Base-by-base conservation (phyloP, 805 yeast species). In the Candida wancherniae region DNA sequence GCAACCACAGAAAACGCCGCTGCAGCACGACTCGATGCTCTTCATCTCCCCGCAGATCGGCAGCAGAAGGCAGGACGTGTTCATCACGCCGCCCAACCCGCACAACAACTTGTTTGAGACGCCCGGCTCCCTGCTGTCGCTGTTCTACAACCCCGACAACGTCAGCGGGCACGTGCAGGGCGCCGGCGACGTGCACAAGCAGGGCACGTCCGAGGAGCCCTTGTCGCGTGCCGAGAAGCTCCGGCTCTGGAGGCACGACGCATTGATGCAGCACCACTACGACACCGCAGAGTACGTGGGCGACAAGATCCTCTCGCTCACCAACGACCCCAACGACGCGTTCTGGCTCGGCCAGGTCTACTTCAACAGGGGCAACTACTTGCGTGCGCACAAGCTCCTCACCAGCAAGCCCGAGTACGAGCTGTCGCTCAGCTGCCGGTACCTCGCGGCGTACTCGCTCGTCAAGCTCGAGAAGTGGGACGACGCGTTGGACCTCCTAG, bases 271-370 rank as follows among this genome's bases (percentile, higher is more conserved):
- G 47, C 97, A 88, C 53, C 94, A 87, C 40, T 84, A 84, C 55
- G 70, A 71, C 25, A 85, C 97, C 0, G 97, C 97, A 0, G 90
- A 82, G 47, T 86, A 78, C 52, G 73, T 92, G 16, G 97, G 95
- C 10, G 95, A 92, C 59, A 90, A 88, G 48, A 84, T 92, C 6
- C 69, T 85, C 24, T 74, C 87, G 1, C 61, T 92, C 38, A 87
- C 97, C 0, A 70, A 71, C 37, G 96, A 88, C 50, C 83, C 95
- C 9, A 84, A 81, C 49, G 97, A 90, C 53, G 96, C 96, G 8
- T 90, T 86, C 56, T 88, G 97, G 96, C 67, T 90, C 18, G 96
- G 95, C 0, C 96, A 90, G 60, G 94, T 84, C 4, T 78, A 82
- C 53, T 85, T 77, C 55, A 66, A 77, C 34, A 76, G 75, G 34